Evolutionary conservation across 2,329 filamentous ascomycete genomes (phyloP), one percentile per base, ranked within the genome.

Genomic region (Scedosporium apiospermum): DNA sequence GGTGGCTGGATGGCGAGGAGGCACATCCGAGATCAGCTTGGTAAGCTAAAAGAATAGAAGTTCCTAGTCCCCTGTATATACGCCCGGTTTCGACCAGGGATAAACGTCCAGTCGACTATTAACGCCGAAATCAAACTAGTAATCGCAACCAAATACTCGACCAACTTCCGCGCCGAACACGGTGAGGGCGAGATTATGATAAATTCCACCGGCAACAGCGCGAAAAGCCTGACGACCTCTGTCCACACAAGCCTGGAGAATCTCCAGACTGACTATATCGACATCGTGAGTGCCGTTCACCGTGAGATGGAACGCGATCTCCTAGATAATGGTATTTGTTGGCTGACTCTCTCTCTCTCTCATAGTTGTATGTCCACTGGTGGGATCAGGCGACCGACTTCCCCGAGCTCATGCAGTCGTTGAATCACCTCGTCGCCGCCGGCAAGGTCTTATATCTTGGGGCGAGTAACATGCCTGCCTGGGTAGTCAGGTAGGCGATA

Each of bases 1-100:
- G 88, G 88, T 42, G 85, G 88, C 67, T 91, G 88, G 87, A 87
- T 89, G 84, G 77, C 79, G 67, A 80, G 80, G 65, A 81, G 85
- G 9, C 78, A 80, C n/a, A 83, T 83, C 64, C 81, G 88, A 26
- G 87, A 89, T 66, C 77, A 88, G 69, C 82, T 91, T 72, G 77
- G 80, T 82, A 68, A 64, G 77, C n/a, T 23, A 6, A 27, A 55
- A 18, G 5, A 55, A 14, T 23, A 14, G 21, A 55, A 23, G 51
- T 3, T 14, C 18, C 4, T 70, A 12, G 18, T 10, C n/a, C 60
- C 53, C n/a, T 4, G 6, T 60, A 10, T 12, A 14, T 38, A 14
- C 10, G 34, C 34, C 34, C 4, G 34, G 34, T 4, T 18, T 23
- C 2, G 12, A 44, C 30, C 10, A 6, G 27, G 18, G 51, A 44